Conservation (phyloP, 2,329 filamentous ascomycete species). For the Exophiala alcalophila region DNA sequence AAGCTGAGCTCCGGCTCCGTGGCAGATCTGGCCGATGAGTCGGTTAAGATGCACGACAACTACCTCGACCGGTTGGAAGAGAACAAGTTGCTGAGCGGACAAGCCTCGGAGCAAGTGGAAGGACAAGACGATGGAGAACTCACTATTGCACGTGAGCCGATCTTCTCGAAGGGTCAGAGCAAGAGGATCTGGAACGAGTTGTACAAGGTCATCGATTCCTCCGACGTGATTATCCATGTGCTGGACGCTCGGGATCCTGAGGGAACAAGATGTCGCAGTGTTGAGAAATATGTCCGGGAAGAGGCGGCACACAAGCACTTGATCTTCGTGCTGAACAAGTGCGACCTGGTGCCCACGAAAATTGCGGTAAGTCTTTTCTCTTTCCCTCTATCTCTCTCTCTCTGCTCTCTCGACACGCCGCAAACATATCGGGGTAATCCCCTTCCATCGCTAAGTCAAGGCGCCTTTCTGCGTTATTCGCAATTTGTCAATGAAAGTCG, state of each 20-base stretch:
- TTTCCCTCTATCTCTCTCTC: slow-evolving; percentile 10
- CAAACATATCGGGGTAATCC: slow-evolving; percentile 6
- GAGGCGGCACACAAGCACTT: slow-evolving; percentile 97
- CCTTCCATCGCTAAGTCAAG: slow-evolving; percentile 80
- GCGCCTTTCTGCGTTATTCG: slow-evolving; percentile 62
- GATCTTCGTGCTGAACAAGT: slow-evolving; percentile 85
- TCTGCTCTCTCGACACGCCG: slow-evolving; percentile 15
- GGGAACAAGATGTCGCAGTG: slow-evolving; percentile 82
- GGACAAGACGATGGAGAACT: slow-evolving; percentile 49
- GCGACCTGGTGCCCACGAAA: slow-evolving; percentile 84
- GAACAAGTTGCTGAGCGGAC: slow-evolving; percentile 70
- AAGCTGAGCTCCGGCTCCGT: slow-evolving; percentile 83
- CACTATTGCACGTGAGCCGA: slow-evolving; percentile 70
- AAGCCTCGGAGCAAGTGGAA: slow-evolving; percentile 48
- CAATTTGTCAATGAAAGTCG: slow-evolving; percentile 68
- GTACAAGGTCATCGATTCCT: slow-evolving; percentile 92
- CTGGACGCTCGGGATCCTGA: slow-evolving; percentile 87
- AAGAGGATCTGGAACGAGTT: slow-evolving; percentile 98
- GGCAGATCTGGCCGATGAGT: slow-evolving; percentile 75
- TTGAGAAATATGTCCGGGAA: slow-evolving; percentile 89
- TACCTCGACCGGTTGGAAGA: slow-evolving; percentile 81
- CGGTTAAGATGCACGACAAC: slow-evolving; percentile 73
- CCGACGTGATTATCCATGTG: slow-evolving; percentile 90
- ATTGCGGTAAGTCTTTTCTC: slow-evolving; percentile 76
- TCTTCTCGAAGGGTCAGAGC: slow-evolving; percentile 92